Conservation (phyloP, 2,329 filamentous ascomycete species). For the Rhinocladiella similis region DNA sequence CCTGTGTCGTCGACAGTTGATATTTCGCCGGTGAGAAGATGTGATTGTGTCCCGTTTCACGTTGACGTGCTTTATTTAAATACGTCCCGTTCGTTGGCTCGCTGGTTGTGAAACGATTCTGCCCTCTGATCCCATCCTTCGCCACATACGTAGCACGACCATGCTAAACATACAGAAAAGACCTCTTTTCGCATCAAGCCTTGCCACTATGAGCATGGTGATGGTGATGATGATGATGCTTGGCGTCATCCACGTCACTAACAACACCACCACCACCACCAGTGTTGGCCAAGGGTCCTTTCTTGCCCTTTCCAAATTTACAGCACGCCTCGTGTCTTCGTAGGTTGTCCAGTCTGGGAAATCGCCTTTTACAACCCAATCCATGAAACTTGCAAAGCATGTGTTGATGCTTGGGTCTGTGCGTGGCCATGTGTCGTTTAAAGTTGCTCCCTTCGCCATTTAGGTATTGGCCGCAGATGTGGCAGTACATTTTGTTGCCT, state of each 20-base stretch:
- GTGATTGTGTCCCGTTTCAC: no score
- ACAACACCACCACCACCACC: not conserved
- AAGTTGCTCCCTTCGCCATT: slow-evolving; percentile 31
- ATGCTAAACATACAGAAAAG: not conserved
- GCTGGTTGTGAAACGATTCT: no score
- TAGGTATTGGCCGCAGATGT: slow-evolving; percentile 28
- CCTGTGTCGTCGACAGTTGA: no score
- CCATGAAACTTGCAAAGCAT: slow-evolving; percentile 29
- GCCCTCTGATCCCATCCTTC: no score
- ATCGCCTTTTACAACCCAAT: slow-evolving; percentile 28
- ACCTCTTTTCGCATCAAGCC: not conserved
- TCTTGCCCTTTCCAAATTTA: slow-evolving; percentile 28
- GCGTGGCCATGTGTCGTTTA: slow-evolving; percentile 29
- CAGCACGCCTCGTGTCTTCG: slow-evolving; percentile 29
- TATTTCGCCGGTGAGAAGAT: no score
- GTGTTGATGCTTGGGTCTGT: slow-evolving; percentile 29
- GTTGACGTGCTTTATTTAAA: no score
- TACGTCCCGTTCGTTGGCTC: no score
- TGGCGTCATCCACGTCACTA: not conserved
- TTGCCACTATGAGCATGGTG: slow-evolving; percentile 8
- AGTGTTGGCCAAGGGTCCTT: no score
- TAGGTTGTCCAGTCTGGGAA: slow-evolving; percentile 29
- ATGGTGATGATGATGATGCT: slow-evolving; percentile 22
- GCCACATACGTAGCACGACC: no score
- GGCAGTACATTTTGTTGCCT: slow-evolving; percentile 29